A percentile compares a stretch with the other conserved stretches of the same genome.
Conservation (phyloP, 1,139 yeast species). For the Lodderomyces margitis region DNA sequence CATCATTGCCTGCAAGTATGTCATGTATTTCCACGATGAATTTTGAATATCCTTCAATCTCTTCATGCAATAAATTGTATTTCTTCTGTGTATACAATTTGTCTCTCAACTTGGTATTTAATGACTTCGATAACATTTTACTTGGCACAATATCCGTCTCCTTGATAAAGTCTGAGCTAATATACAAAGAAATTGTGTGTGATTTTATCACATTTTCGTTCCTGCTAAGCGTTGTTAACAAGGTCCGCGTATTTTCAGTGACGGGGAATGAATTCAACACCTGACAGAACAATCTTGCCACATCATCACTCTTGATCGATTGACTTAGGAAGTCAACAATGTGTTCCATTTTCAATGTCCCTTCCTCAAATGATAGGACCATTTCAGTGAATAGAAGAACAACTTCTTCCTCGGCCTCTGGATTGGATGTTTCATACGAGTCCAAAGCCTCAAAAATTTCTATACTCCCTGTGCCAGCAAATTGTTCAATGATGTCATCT, state of each 20-base stretch:
- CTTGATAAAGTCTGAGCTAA: conserved; percentile 36
- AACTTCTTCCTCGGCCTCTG: conserved; percentile 17
- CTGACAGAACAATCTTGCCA: conserved; percentile 43
- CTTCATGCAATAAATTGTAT: conserved; percentile 74
- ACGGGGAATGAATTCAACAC: conserved; percentile 46
- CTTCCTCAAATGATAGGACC: conserved; percentile 31
- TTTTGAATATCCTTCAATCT: conserved; percentile 77
- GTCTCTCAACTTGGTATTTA: conserved; percentile 49
- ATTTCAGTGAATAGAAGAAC: conserved; percentile 37
- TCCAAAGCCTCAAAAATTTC: conserved; percentile 29
- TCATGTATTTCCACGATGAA: conserved; percentile 52
- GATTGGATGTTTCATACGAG: conserved; percentile 19
- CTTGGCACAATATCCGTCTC: conserved; percentile 40
- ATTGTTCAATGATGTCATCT: conserved; percentile 27
- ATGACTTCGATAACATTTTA: conserved; percentile 34
- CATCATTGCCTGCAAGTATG: conserved; percentile 42
- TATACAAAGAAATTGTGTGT: conserved; percentile 34
- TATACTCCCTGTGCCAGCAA: conserved; percentile 27
- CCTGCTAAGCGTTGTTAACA: conserved; percentile 21
- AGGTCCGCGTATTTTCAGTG: conserved; percentile 24
- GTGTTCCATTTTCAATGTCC: conserved; percentile 21
- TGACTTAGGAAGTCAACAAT: conserved; percentile 28
- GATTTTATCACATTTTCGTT: conserved; percentile 33
- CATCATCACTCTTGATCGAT: conserved; percentile 31
- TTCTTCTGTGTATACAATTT: conserved; percentile 68